Evolutionary conservation across 495 filamentous ascomycete genomes (phyloP), one percentile per base, ranked within the genome.

Genomic region (Aspergillus cavernicola): DNA sequence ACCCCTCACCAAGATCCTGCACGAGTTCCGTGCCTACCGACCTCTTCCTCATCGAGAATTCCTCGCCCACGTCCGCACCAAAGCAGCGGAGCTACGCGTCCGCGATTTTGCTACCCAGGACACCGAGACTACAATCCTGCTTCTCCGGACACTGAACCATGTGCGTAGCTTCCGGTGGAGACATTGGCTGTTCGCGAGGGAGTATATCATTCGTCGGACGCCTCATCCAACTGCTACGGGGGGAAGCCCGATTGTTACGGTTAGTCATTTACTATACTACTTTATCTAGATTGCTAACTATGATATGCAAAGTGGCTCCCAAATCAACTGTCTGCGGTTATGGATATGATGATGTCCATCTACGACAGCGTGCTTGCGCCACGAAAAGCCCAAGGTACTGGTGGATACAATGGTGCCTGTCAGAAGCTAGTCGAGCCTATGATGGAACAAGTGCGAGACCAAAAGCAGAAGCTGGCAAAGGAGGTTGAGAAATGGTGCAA

Each of bases 181-280:
- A 3, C 91, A 95, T 62, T 96, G 91, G 91, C 84, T 90, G 55
- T 95, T 96, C 60, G 90, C 90, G n/a, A 75, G 89, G 18, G 91
- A 96, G 76, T 96, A 96, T 58, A 95, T 96, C 53, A 80, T 96
- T 49, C 89, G 88, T 62, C 79, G 84, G 52, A 93, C 88, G 0
- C 75, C 72, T 0, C 88, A 96, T 61, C 90, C 91, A 0, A 92
- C 87, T 23, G 91, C 91, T 4, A 96, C 91, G 0, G 91, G 91
- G 1, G 91, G 91, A 1, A 92, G 88, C 62, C 91, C 91, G 1
- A 95, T 96, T 52, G 87, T 96, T 11, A 92, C 87, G 16, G 82
- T 82, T 68, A 61, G 80, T 72, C 10, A 13, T 20, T 46, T 31
- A 36, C 42, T 35, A 15, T 33, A 16, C 12, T 1, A 6, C n/a